These are phyloP conservation scores for Boechera stricta DNA, from an alignment of 345 rosid species.

Conservation along the genomic window DNA sequence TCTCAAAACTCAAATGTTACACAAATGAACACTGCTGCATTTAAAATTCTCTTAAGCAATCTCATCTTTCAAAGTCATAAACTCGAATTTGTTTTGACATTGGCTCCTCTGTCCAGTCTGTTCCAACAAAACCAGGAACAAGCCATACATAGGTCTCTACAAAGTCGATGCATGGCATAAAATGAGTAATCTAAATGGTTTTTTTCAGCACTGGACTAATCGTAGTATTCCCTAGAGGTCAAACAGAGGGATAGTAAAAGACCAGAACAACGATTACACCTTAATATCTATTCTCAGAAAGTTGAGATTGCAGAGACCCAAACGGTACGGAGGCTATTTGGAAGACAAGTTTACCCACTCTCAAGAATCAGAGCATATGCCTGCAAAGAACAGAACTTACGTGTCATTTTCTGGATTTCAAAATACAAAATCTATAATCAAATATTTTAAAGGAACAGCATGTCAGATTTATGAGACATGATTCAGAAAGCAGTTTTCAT, in stretches of 20 bases:
- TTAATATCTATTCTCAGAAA: neutral
- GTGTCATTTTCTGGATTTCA: neutral
- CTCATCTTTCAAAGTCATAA: conserved; percentile 5
- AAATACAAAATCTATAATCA: neutral
- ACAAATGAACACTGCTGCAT: neutral
- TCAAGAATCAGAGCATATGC: conserved; percentile 10
- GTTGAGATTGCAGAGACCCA: conserved; percentile 7
- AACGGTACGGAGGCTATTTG: neutral
- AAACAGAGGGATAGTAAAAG: conserved; percentile 11
- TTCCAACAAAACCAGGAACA: conserved; percentile 8
- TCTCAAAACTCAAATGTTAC: neutral
- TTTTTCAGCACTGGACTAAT: conserved; percentile 2
- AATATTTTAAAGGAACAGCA: neutral
- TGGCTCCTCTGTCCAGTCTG: conserved; percentile 8
- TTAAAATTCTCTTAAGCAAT: neutral
- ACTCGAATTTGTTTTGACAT: neutral
- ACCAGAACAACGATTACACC: conserved; percentile 24
- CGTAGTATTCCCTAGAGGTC: conserved; percentile 1
- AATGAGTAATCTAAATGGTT: neutral
- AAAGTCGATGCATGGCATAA: neutral
- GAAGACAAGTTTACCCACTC: neutral
- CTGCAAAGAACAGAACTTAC: conserved; percentile 22
- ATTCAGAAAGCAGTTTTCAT: neutral
- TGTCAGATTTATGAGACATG: neutral
- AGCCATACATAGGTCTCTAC: neutral